Base-by-base conservation (phyloP, 495 filamentous ascomycete species). In the Penicillium verhagenii region DNA sequence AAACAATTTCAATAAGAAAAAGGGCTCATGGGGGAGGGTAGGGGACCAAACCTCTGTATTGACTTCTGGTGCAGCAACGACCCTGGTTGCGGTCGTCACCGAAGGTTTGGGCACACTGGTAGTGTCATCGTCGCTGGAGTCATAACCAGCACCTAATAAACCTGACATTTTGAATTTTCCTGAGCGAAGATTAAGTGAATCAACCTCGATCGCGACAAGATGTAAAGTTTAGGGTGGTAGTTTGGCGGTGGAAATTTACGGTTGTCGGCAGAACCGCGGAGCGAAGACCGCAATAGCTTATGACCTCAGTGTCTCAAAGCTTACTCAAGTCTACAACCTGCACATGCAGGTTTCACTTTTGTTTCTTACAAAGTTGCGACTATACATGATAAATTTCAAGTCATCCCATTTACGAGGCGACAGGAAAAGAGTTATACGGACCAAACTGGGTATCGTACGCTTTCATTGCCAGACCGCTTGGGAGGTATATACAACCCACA, bases 11-110 rank as follows among this genome's bases (percentile, higher is more conserved):
- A 8, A n/a, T n/a, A 11, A 31, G 31, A 35, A n/a, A 28, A 7
- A 6, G 10, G 31, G 10, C 11, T 6, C 13, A 40, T 45, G 37
- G 16, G 25, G 14, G 47, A 60, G 52, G 47, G 56, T 42, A 56
- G 68, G 68, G 65, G 74, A 82, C 79, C 79, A 82, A 82, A 83
- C 80, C 80, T 83, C 80, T 81, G 81, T 71, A 61, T 82, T 81
- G 53, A 83, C 80, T 68, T 83, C 80, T 60, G 80, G 80, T 35
- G 80, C 80, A 19, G 80, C 78, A 50, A 81, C 65, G 43, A 83
- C 61, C 46, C 65, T 72, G 49, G 72, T 74, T 49, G 78, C 67
- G 44, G 71, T 59, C 18, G 67, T 67, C 40, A 58, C 58, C 37
- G 67, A 55, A 21, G 60, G 42, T 43, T 68, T 58, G 45, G 64